Base-by-base conservation (phyloP, 805 yeast genomes). In the Sporopachydermia lactativora region DNA sequence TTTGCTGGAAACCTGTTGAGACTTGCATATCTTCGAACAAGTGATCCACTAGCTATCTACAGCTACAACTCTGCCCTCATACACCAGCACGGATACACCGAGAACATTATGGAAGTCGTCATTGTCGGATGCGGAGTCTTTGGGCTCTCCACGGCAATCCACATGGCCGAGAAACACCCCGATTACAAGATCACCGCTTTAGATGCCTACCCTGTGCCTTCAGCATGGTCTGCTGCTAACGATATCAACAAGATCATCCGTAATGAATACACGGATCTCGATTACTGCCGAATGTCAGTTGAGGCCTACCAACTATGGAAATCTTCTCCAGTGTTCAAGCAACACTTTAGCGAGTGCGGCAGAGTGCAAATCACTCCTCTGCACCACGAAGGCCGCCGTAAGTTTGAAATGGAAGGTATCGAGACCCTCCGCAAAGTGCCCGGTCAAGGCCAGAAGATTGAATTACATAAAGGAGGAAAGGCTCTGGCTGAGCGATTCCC, bases 211-310 rank as follows among this genome's bases (percentile, higher is more conserved):
- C 53, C 59, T 5, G 60, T 64, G 1, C 73, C 73, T 3, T 65
- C 71, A 2, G 62, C 64, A 2, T 53, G 58, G 52, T 63, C 73
- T 2, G 73, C 75, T 15, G 64, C 71, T 3, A 59, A 58, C 41
- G 75, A 69, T 45, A 55, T 55, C 41, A 69, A 68, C 48, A 68
- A 68, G 48, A 68, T 69, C 38, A 58, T 68, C 5, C 52, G 73
- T 41, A 54, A 64, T 0, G 73, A 68, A 45, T 68, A 68, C 43
- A 48, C 61, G 3, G 68, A 66, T 39, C 28, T 53, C 19, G 48
- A 54, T 14, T 67, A 68, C 42, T 49, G 70, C 4, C 53, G 54
- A 39, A 41, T 68, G 44, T 52, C 69, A 3, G 54, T 67, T 4
- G 73, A 68, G 45, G 71, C 73, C 3, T 49, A 65, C 19, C 42